Base-by-base conservation (phyloP, 129 eudicot genomes). In the Lactuca sativa region DNA sequence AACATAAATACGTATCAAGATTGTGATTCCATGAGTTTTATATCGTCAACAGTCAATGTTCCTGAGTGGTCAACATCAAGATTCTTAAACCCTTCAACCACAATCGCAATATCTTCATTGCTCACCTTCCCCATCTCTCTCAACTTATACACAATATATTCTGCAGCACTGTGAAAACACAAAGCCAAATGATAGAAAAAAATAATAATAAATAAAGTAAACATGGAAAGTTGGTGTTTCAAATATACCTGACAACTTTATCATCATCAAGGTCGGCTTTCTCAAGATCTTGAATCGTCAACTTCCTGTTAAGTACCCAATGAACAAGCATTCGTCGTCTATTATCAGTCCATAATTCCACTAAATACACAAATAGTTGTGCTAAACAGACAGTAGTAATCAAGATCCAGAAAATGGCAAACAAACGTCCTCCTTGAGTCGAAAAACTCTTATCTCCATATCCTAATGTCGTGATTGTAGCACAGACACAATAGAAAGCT, bases 361-460 rank as follows among this genome's bases (percentile, higher is more conserved):
- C 95, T 1, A 88, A 48, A 32, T 79, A 85, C 55, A 76, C 76
- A 78, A 85, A 85, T 14, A 88, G 80, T 72, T 91, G 96, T 37
- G 90, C 97, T 70, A 84, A 82, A 75, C 76, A 88, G 30, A 91
- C 64, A 2, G 96, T 91, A 64, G 90, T 86, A 6, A 79, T 78
- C 71, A 88, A 62, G 69, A 91, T 91, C 97, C 97, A 91, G 64
- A 88, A 59, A 36, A 90, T 44, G 40, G 95, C 96, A 78, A 91
- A 91, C 13, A 91, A 5, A 6, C 97, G 83, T 43, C 97, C 96
- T 43, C 65, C 73, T 68, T 37, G 34, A 0, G 93, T 91, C 4
- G 88, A 86, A 43, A 91, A 91, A 64, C 96, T 88, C 75, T 84
- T 84, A 64, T 91, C 97, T 25, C 97, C 97, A 74, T 91, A 91